Evolutionary conservation across 139 green algal species (phyloP).

Genomic region (Auxenochlorella pyrenoidosa): DNA sequence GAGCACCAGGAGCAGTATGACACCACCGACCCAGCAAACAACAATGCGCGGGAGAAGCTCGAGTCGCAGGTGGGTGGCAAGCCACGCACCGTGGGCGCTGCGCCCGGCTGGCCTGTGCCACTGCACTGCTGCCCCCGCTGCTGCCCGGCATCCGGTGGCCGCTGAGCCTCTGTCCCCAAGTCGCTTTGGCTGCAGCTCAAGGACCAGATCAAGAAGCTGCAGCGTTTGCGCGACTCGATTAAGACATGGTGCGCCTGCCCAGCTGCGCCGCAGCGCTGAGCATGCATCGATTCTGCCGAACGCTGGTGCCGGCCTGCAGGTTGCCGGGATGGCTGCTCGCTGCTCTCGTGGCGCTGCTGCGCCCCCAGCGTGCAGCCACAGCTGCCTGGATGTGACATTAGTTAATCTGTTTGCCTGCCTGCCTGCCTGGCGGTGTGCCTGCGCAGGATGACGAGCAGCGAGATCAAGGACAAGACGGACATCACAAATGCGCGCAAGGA

Average conservation of each 20-base stretch:
- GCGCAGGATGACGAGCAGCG: slow-evolving; percentile 79
- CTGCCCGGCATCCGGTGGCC: neutral
- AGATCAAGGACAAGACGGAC: slow-evolving; percentile 98
- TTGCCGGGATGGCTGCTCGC: neutral
- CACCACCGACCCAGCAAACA: slow-evolving; percentile 82
- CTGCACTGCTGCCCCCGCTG: too few species aligned
- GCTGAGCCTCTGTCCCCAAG: neutral
- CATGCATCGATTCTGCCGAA: too few species aligned
- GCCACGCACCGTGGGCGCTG: too few species aligned
- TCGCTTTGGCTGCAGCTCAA: slow-evolving; percentile 74
- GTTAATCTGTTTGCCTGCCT: too few species aligned
- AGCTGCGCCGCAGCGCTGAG: too few species aligned
- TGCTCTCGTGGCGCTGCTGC: too few species aligned
- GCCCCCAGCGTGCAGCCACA: too few species aligned
- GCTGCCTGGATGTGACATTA: too few species aligned
- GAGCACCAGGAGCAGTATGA: slow-evolving; percentile 97
- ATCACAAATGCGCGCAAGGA: slow-evolving; percentile 84
- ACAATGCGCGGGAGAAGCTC: slow-evolving; percentile 95
- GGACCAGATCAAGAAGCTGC: slow-evolving; percentile 99
- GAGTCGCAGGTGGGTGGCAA: slow-evolving; percentile 79
- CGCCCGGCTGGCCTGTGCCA: neutral
- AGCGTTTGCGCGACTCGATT: slow-evolving; percentile 97
- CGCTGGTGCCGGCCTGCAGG: neutral
- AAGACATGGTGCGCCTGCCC: slow-evolving; percentile 90
- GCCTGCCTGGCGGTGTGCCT: neutral